Evolutionary conservation across 495 filamentous ascomycete genomes (phyloP).

Genomic region (Alectoria sarmentosa): DNA sequence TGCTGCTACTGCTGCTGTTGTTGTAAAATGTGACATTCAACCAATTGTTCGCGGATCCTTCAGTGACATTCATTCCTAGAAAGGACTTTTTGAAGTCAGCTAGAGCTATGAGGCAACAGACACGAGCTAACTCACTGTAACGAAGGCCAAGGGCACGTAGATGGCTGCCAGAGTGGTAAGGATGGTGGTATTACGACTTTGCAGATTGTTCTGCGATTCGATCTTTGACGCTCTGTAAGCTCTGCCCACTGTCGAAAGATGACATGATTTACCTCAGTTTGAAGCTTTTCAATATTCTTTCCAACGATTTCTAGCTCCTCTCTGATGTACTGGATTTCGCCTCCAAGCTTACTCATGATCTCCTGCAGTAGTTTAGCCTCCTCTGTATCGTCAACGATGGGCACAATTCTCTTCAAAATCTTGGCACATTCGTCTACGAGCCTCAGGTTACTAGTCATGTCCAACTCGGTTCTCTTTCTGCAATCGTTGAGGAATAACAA

Average conservation of each 20-base stretch:
- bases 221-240: conserved; percentile 11
- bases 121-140: conserved; percentile 13
- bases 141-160: conserved; percentile 20
- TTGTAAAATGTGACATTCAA: neutral
- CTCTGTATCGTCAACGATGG: neutral
- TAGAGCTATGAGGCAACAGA: neutral
- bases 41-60: neutral
- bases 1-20: neutral
- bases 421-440: neutral
- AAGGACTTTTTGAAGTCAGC: conserved; percentile 13
- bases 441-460: conserved; percentile 14
- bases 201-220: conserved; percentile 12
- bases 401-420: neutral
- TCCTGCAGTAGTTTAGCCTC: neutral
- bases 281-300: conserved; percentile 12
- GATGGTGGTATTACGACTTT: conserved; percentile 16
- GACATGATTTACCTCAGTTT: conserved; percentile 14
- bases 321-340: neutral
- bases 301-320: conserved; percentile 3
- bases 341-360: neutral
- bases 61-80: conserved; percentile 20
- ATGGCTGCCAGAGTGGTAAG: conserved; percentile 17
- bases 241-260: neutral
- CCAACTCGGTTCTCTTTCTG: neutral
- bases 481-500: conserved; percentile 13